Percentiles rank a stretch among this genome's conserved stretches.
Evolutionary conservation across 2,329 filamentous ascomycete species (phyloP).

Genomic region (Ceratocystis papillata): DNA sequence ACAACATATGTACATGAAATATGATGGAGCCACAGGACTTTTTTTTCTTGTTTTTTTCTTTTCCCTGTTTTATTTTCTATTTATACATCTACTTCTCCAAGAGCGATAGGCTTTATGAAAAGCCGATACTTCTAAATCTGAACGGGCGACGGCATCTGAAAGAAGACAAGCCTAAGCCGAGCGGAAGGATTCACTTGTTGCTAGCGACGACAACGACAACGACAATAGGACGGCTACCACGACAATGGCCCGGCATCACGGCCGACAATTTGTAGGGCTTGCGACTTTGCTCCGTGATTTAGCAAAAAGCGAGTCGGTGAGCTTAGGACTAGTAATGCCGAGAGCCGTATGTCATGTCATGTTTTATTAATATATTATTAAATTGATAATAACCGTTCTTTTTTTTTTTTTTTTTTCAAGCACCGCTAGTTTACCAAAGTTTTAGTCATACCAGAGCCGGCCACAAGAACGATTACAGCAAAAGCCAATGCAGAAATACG

Average conservation of each 20-base stretch:
- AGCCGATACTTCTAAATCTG: too few species aligned
- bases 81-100: background rate
- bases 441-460: too few species aligned
- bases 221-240: background rate
- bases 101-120: too few species aligned
- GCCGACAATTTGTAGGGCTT: background rate
- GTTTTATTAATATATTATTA: too few species aligned
- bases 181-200: background rate
- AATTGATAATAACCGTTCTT: too few species aligned
- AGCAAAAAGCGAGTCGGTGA: background rate
- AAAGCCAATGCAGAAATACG: too few species aligned
- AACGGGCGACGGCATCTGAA: background rate
- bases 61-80: background rate
- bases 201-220: background rate
- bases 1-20: background rate
- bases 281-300: background rate
- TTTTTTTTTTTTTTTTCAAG: too few species aligned
- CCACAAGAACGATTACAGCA: too few species aligned
- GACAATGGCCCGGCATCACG: background rate
- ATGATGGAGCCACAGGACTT: slow-evolving; percentile 14
- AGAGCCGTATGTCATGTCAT: background rate
- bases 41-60: background rate
- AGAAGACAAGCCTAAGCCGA: background rate
- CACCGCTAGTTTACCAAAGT: too few species aligned
- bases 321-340: background rate